Evolutionary conservation across 2,329 filamentous ascomycete genomes (phyloP), one percentile per base, ranked within the genome.

Genomic region (Fusarium pseudoanthophilum): DNA sequence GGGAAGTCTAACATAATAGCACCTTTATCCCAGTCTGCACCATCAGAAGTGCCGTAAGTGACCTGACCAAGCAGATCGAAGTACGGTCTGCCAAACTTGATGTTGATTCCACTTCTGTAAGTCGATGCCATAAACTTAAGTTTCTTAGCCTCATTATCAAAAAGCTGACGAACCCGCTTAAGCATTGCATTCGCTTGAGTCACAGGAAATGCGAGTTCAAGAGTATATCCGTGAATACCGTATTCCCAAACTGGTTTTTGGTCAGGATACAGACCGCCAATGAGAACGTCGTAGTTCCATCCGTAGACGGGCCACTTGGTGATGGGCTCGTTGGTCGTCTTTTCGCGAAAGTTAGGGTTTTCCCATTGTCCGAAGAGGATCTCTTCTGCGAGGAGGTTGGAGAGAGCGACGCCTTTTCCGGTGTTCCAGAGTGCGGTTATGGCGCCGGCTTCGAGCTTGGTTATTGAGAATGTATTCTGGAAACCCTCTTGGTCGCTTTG

Each of bases 231-330:
- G 1, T 65, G 60, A 0, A 65, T 56, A 4, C 60, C 60, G 0
- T 65, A 65, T 2, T 65, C 60, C 60, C 60, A 65, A 0, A 65
- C 48, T 0, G 63, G 63, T 0, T 26, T 30, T 2, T 65, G 48
- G 4, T 65, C 60, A 3, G 60, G 60, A 7, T 65, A 65, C 0
- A 65, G 13, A n/a, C 63, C 63, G 4, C 63, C 60, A 2, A 65
- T 64, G 2, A 65, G 60, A 8, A 65, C 63, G 20, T 65, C 63
- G 2, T 65, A 65, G 18, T 65, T 64, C 63, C 60, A 65, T 2
- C 63, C 60, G 2, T 65, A 64, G 2, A 65, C 40, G 0, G 63
- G 63, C 63, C 48, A 65, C 1, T 65, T 64, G 2, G 28, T 46
- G 11, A 65, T 64, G 0, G 63, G 63, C 6, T 65, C 24, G 4